Base-by-base conservation (phyloP, 1,284 basidiomycete genomes). In the Veloboletus limbatus region DNA sequence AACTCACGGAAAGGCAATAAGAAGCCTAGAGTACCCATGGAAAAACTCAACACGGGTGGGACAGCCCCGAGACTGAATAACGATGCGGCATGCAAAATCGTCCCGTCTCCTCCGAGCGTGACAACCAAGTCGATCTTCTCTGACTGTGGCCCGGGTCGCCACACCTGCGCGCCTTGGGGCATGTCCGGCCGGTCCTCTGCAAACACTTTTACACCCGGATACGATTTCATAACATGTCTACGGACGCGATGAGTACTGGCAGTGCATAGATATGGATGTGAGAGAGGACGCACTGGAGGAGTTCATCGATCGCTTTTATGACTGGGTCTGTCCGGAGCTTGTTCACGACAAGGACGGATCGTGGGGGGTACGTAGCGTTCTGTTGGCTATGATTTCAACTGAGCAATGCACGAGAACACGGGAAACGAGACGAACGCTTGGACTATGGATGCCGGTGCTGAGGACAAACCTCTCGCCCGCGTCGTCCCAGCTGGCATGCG, bases 11-110 rank as follows among this genome's bases (percentile, higher is more conserved):
- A 97, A 0, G 96, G 95, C 16, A 98, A 76, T 14, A 98, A 70
- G 66, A 98, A 98, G 1, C 95, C 95, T 0, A 98, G 74, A 1
- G 92, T 95, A 7, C 95, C 96, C 89, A 97, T 92, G 0, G 90
- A 94, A 69, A 98, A 97, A 62, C 92, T 95, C 28, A 98, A 72
- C 0, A 98, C 94, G 0, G 96, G 95, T 2, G 95, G 95, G 11
- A 97, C 94, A 18, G 91, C 87, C 26, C 88, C 88, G 8, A 79
- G 74, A 57, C 86, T 89, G 67, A 98, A 98, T 6, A 98, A 72
- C 20, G 92, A 92, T 5, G 94, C 95, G 0, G 93, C 92, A 62
- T 97, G 94, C 4, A 98, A 76, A 40, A 98, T 95, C 2, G 96
- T 97, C 3, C 95, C 95, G 63, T 98, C 95, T 20, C 95, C 95